Percentiles rank a stretch among this genome's conserved stretches.
Conservation (phyloP, 1,284 basidiomycete species). For the Flammula alnicola region DNA sequence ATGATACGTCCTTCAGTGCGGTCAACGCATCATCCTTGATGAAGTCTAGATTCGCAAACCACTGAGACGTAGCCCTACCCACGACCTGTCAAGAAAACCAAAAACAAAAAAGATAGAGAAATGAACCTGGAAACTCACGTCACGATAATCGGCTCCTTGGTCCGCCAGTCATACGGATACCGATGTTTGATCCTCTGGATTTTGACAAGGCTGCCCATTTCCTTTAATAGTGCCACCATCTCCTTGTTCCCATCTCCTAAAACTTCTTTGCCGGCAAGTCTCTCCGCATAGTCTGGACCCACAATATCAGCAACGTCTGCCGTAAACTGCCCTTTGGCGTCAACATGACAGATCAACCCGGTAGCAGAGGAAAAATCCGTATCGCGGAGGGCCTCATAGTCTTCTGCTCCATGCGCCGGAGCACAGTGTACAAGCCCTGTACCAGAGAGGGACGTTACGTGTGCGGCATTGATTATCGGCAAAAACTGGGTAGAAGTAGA, state of each 20-base stretch:
- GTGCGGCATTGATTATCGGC: constrained; percentile 56
- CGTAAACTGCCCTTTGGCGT: constrained; percentile 80
- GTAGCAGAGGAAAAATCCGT: constrained; percentile 50
- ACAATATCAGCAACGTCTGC: constrained; percentile 57
- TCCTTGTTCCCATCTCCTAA: constrained; percentile 72
- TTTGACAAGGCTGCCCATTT: constrained; percentile 66
- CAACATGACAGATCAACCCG: constrained; percentile 78
- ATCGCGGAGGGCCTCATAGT: constrained; percentile 77
- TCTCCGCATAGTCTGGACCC: constrained; percentile 45
- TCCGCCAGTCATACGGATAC: constrained; percentile 98
- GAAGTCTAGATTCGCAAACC: constrained; percentile 92
- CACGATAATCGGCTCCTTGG: constrained; percentile 90
- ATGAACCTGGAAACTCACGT: constrained; percentile 53
- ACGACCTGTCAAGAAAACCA: neutral
- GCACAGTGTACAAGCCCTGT: constrained; percentile 97
- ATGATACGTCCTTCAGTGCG: constrained; percentile 76
- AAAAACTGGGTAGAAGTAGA: constrained; percentile 31
- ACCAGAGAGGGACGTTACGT: constrained; percentile 90
- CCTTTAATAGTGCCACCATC: constrained; percentile 68
- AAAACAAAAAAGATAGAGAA: neutral
- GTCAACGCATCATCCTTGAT: constrained; percentile 81
- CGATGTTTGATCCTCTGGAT: constrained; percentile 81
- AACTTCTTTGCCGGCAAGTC: constrained; percentile 75
- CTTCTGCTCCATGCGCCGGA: constrained; percentile 94
- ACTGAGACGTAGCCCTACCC: constrained; percentile 93